phyloP scores from a whole-genome alignment of 2,329 filamentous ascomycete genomes.

The Trichoderma hamatum region DNA sequence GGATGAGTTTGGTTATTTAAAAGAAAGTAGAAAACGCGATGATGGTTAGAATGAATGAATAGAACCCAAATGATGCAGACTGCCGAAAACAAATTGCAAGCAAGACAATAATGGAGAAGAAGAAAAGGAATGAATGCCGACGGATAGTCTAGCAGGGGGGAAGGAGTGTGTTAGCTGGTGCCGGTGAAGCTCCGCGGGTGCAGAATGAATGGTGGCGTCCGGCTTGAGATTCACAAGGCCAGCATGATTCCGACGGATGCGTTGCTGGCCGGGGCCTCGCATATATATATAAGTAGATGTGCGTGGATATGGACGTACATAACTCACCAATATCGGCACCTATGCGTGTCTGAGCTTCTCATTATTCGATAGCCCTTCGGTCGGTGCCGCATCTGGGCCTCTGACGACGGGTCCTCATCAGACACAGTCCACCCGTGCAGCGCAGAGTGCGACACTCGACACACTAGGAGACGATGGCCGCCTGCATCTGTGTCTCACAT shows the following conservation, averaged over 20 bases:
- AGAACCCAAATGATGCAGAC: conserved; percentile 13
- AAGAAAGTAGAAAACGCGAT: neutral
- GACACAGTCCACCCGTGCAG: conserved; percentile 13
- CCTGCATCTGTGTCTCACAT: conserved; percentile 22
- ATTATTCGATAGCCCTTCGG: conserved; percentile 24
- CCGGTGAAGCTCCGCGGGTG: conserved; percentile 7
- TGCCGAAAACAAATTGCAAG: conserved; percentile 21
- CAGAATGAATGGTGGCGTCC: conserved; percentile 24
- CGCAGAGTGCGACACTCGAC: conserved; percentile 21
- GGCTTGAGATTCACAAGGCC: conserved; percentile 19
- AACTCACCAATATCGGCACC: conserved; percentile 17
- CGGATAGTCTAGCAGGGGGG: conserved; percentile 6
- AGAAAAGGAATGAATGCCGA: conserved; percentile 11
- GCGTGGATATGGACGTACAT: neutral
- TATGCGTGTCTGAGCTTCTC: conserved; percentile 19
- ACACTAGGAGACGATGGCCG: conserved; percentile 12
- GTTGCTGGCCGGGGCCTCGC: conserved; percentile 3
- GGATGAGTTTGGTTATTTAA: neutral
- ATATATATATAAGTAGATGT: conserved; percentile 5
- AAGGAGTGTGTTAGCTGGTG: conserved; percentile 19
- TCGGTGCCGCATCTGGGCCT: conserved; percentile 23
- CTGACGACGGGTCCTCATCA: conserved; percentile 18
- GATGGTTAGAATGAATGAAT: conserved; percentile 2
- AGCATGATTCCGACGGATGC: conserved; percentile 21
- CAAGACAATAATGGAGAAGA: conserved; percentile 5